Evolutionary conservation across 1,284 basidiomycete species (phyloP).

Genomic region (Sphagnurus paluster): DNA sequence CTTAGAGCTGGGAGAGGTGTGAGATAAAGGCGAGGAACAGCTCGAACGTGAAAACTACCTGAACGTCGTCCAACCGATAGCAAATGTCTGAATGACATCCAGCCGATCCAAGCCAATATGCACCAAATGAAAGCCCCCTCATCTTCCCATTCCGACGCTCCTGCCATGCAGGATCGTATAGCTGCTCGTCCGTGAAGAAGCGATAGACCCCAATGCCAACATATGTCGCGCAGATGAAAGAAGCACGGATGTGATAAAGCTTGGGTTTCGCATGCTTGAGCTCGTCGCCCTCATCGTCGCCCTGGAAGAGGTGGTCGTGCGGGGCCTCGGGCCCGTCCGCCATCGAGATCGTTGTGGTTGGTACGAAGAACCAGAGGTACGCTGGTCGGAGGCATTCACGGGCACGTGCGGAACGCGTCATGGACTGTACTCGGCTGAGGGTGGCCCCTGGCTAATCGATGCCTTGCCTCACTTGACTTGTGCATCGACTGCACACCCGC

Average conservation of each 20-base stretch:
- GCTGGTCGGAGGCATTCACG: too few species aligned
- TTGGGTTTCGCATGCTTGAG: constrained; percentile 22
- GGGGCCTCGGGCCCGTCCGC: constrained; percentile 25
- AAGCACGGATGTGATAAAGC: constrained; percentile 39
- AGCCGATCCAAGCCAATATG: constrained; percentile 19
- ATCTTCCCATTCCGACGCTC: constrained; percentile 71
- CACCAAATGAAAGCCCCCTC: constrained; percentile 61
- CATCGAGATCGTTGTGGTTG: constrained; percentile 13
- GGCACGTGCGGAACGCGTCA: too few species aligned
- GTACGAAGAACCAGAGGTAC: too few species aligned
- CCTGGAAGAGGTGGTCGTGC: constrained; percentile 21
- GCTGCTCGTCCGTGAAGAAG: constrained; percentile 60
- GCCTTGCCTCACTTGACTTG: too few species aligned
- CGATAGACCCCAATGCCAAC: constrained; percentile 74
- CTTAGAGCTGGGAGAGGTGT: constrained; percentile 49
- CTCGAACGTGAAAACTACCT: constrained; percentile 65
- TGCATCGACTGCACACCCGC: too few species aligned
- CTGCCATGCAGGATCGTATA: constrained; percentile 75
- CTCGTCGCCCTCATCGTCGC: too few species aligned
- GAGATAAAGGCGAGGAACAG: constrained; percentile 46
- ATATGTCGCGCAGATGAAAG: constrained; percentile 61
- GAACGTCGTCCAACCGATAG: neutral
- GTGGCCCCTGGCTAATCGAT: too few species aligned
- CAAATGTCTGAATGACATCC: neutral
- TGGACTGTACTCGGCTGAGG: too few species aligned